Percentiles rank a stretch among this genome's conserved stretches.
These are phyloP conservation scores for Atractiella rhizophila DNA, from an alignment of 768 basidiomycete genomes.

Conservation along the genomic window DNA sequence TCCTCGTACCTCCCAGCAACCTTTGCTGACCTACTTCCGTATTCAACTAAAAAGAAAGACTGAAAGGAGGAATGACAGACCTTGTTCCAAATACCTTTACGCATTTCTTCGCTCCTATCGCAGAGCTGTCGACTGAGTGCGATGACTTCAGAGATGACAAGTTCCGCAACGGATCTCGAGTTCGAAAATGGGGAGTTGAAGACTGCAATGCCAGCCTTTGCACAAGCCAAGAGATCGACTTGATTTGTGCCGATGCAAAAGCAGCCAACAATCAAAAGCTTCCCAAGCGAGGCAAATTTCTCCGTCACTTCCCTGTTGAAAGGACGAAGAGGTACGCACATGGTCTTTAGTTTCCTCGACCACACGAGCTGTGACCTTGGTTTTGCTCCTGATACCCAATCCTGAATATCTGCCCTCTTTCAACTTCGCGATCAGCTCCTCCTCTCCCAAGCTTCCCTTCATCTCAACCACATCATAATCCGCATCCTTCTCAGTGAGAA, in stretches of 20 bases:
- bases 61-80: too few species aligned
- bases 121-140: constrained; percentile 79
- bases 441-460: constrained; percentile 64
- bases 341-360: constrained; percentile 69
- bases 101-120: constrained; percentile 68
- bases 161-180: constrained; percentile 93
- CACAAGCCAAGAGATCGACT: constrained; percentile 64
- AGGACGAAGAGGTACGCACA: constrained; percentile 19
- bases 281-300: not conserved
- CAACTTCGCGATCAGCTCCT: constrained; percentile 48
- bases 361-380: constrained; percentile 73
- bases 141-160: constrained; percentile 81
- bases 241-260: constrained; percentile 99
- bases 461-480: constrained; percentile 81
- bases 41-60: too few species aligned
- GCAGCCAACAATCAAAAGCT: constrained; percentile 91
- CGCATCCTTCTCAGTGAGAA: constrained; percentile 47
- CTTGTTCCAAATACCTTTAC: constrained; percentile 87
- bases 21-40: constrained; percentile 98
- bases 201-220: constrained; percentile 72
- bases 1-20: constrained; percentile 92
- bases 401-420: constrained; percentile 68
- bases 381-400: constrained; percentile 91
- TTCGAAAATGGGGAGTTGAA: constrained; percentile 80
- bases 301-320: not conserved